A percentile compares a stretch with the other conserved stretches of the same genome.
phyloP scores from a whole-genome alignment of 78 protist genomes.

The Isochrysis galbana region DNA sequence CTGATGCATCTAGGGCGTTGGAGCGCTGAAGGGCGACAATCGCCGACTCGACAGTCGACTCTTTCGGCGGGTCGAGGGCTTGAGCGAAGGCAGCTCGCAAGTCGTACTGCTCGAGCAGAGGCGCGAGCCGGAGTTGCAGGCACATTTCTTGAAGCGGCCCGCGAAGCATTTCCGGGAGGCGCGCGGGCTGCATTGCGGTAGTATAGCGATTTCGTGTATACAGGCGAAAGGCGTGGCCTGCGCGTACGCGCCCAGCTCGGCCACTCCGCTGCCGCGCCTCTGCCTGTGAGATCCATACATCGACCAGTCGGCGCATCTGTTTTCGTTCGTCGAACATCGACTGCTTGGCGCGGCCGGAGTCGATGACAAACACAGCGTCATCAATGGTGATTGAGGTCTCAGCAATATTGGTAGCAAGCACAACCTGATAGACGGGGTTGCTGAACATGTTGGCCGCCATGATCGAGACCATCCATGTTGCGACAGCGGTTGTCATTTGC shows the following conservation, averaged over 20 bases:
- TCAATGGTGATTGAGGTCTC: conserved; percentile 97
- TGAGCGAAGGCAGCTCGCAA: not conserved
- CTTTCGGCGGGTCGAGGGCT: not conserved
- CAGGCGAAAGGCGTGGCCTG: conserved; percentile 50
- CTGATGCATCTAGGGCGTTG: not conserved
- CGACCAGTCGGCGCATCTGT: conserved; percentile 59
- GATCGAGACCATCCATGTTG: too few relatives aligned
- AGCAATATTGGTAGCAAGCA: conserved; percentile 98
- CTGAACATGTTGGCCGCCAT: too few relatives aligned
- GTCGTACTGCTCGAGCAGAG: not conserved
- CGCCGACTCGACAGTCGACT: not conserved
- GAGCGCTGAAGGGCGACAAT: not conserved
- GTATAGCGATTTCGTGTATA: conserved; percentile 10
- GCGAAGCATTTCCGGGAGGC: conserved; percentile 86
- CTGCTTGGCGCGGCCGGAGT: conserved; percentile 88
- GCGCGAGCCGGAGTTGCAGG: conserved; percentile 25
- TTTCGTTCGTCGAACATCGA: conserved; percentile 58
- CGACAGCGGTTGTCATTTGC: too few relatives aligned
- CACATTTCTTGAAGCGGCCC: conserved; percentile 62
- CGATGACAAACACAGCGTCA: conserved; percentile 96
- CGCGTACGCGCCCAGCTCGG: conserved; percentile 50
- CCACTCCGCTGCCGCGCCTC: conserved; percentile 58
- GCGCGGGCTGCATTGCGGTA: not conserved
- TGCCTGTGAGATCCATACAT: conserved; percentile 31
- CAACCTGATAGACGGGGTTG: conserved; percentile 61